These are phyloP conservation scores for Aegle marmelos DNA, from an alignment of 345 rosid genomes.

Conservation along the genomic window DNA sequence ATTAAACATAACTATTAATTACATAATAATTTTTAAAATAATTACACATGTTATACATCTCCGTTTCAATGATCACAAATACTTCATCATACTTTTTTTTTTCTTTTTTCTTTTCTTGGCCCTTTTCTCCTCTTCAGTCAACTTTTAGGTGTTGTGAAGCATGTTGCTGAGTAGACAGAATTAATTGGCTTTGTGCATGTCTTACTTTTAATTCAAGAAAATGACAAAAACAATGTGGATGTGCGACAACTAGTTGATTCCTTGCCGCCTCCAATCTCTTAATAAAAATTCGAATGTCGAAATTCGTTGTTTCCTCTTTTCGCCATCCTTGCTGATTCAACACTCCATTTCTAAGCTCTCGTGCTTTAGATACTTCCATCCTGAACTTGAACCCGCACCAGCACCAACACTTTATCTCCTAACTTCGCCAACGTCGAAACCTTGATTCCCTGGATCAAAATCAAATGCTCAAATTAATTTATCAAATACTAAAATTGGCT, in stretches of 20 bases:
- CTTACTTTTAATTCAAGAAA: constrained; percentile 24
- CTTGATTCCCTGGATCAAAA: background rate
- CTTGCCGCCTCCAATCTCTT: constrained; percentile 7
- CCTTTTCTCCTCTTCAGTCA: background rate
- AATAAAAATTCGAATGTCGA: background rate
- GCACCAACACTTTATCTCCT: background rate
- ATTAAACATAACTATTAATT: too few relatives aligned
- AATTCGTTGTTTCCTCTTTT: background rate
- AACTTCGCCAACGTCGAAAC: background rate
- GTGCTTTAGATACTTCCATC: background rate
- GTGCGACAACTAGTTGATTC: constrained; percentile 27
- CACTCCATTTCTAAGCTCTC: background rate
- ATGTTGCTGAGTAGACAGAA: constrained; percentile 5
- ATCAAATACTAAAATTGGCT: too few relatives aligned
- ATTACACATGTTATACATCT: fast-evolving
- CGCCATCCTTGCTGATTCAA: background rate
- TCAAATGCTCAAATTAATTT: background rate
- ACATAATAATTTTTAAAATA: too few relatives aligned
- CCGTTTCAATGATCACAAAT: background rate
- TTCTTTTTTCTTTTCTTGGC: background rate
- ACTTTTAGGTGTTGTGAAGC: background rate
- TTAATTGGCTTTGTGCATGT: background rate
- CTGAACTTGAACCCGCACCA: background rate
- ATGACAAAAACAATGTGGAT: constrained; percentile 23
- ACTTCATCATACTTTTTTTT: too few relatives aligned